A percentile compares a stretch with the other conserved stretches of the same genome.
phyloP scores from a whole-genome alignment of 352 stramenopile species.

The Pythium grandisporangium region DNA sequence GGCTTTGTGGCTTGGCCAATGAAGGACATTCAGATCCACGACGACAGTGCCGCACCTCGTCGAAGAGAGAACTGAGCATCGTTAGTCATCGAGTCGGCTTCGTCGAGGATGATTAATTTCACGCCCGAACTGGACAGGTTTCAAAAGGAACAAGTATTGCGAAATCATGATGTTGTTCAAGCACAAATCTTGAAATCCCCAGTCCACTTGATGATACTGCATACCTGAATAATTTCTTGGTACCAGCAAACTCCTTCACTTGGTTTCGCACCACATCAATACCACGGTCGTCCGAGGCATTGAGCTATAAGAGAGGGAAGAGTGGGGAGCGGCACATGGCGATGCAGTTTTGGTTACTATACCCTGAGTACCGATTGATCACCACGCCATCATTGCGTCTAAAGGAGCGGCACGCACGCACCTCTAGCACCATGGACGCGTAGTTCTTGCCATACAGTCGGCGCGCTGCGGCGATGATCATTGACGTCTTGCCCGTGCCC shows the following conservation, averaged over 20 bases:
- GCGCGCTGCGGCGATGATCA: constrained; percentile 94
- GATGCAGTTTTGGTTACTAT: too few relatives aligned
- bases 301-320: constrained; percentile 87
- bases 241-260: constrained; percentile 98
- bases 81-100: constrained; percentile 97
- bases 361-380: too few relatives aligned
- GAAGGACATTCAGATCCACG: not conserved
- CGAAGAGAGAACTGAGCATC: constrained; percentile 96
- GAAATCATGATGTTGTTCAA: too few relatives aligned
- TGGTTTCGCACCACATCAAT: constrained; percentile 97
- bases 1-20: constrained; percentile 1
- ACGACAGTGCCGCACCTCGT: constrained; percentile 26
- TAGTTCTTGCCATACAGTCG: constrained; percentile 94
- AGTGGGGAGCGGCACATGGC: too few relatives aligned
- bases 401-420: too few relatives aligned
- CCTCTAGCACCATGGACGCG: constrained; percentile 91
- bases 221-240: constrained; percentile 92
- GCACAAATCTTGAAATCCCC: not conserved
- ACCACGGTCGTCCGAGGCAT: constrained; percentile 95
- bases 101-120: constrained; percentile 98
- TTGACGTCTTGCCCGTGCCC: constrained; percentile 96
- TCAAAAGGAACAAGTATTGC: not conserved
- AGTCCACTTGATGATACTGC: not conserved
- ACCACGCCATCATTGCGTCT: too few relatives aligned
- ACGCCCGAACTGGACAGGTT: constrained; percentile 55